Evolutionary conservation across 176 grass and related monocot genomes (phyloP).

Genomic region (Avena atlantica): DNA sequence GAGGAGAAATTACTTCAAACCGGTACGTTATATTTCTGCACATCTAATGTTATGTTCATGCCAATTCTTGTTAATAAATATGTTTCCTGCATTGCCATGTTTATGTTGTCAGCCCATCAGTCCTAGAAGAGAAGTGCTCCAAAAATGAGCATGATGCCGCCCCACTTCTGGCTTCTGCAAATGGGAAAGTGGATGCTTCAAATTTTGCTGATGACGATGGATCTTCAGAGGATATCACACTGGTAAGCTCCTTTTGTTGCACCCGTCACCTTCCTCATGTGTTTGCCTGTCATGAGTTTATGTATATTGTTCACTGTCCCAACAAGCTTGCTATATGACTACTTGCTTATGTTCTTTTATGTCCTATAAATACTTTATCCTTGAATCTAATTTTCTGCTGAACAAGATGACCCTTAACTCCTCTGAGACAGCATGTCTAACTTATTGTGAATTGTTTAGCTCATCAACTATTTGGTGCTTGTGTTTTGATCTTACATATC

Average conservation of each 20-base stretch:
- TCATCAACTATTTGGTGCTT: not conserved
- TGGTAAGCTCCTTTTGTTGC: constrained; percentile 46
- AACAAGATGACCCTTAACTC: not conserved
- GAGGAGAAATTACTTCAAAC: constrained; percentile 40
- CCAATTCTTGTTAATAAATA: not conserved
- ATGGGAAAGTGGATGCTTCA: constrained; percentile 46
- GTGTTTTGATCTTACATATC: not conserved
- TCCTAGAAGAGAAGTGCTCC: constrained; percentile 42
- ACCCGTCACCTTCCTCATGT: constrained; percentile 6
- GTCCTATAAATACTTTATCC: not conserved
- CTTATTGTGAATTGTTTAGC: not conserved
- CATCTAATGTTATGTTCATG: not conserved
- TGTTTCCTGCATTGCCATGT: not conserved
- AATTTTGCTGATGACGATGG: constrained; percentile 25
- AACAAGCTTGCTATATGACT: not conserved
- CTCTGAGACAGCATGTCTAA: constrained; percentile 1
- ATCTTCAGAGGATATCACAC: constrained; percentile 52
- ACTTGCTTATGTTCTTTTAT: constrained; percentile 5
- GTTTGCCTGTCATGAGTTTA: not conserved
- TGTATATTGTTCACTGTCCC: not conserved
- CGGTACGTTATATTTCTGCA: constrained; percentile 41
- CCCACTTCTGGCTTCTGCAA: constrained; percentile 40
- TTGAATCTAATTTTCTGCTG: not conserved
- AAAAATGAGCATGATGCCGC: constrained; percentile 48
- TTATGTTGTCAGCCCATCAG: constrained; percentile 33